Evolutionary conservation across 805 yeast genomes (phyloP).

Genomic region (Pichia kluyveri): DNA sequence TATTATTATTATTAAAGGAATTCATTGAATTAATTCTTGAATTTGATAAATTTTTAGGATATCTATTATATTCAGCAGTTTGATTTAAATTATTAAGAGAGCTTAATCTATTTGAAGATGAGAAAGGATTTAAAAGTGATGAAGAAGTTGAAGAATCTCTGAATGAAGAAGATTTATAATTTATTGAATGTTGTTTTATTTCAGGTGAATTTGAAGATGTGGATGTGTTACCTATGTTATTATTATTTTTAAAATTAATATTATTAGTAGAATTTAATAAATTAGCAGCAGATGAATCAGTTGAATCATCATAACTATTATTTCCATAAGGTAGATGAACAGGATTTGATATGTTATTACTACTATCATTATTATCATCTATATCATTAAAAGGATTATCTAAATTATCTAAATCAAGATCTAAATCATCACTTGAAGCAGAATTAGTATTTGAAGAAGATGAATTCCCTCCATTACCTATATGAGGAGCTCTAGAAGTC

Average conservation of each 20-base stretch:
- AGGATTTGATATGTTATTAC: neutral
- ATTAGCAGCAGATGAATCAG: neutral
- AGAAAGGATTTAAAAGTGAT: constrained; percentile 23
- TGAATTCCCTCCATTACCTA: constrained; percentile 7
- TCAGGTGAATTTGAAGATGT: constrained; percentile 12
- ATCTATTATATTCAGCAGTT: constrained; percentile 55
- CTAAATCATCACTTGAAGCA: constrained; percentile 15
- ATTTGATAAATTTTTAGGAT: constrained; percentile 50
- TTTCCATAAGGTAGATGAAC: neutral
- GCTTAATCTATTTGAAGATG: constrained; percentile 18
- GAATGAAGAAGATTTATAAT: constrained; percentile 15
- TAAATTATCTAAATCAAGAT: constrained; percentile 2
- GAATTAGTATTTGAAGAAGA: constrained; percentile 15
- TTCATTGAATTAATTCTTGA: constrained; percentile 46
- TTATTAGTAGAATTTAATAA: neutral
- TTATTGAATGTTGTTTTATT: constrained; percentile 15
- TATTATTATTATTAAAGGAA: constrained; percentile 20
- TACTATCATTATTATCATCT: neutral
- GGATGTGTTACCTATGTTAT: too few species aligned
- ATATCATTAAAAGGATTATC: constrained; percentile 20
- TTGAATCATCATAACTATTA: neutral
- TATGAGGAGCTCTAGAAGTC: constrained; percentile 26
- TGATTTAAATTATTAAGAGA: constrained; percentile 1
- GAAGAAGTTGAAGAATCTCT: constrained; percentile 21
- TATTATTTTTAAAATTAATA: constrained; percentile 7